Base-by-base conservation (phyloP, 1,284 basidiomycete species). In the Agaricales sp. region DNA sequence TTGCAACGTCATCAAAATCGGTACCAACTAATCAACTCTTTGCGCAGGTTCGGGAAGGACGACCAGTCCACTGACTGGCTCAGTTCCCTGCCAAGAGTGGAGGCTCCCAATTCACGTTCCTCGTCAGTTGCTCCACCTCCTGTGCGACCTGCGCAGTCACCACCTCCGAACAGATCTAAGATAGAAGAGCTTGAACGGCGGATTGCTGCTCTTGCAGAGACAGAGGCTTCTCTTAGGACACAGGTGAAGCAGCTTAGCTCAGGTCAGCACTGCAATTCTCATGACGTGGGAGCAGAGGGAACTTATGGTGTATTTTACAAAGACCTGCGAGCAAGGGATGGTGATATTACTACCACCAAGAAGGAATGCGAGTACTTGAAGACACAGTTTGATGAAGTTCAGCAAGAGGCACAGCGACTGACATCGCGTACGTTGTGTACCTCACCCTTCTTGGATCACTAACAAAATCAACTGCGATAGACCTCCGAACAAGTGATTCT, bases 31-130 rank as follows among this genome's bases (percentile, higher is more conserved):
- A 43, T 43, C 20, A 21, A 43, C 41, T 8, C 41, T 8, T 39
- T 46, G 25, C 46, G 51, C 53, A 73, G 67, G 52, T 76, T 71
- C 52, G 55, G 59, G n/a, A 63, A 67, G 53, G 65, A 64, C 51
- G 62, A 63, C 37, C 56, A 63, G 30, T 35, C 30, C 11, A n/a
- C 30, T 25, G 74, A 77, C 58, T 86, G 82, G 83, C 55, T 86
- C 37, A 67, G 74, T 43, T 75, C 77, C 18, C 65, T 86, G 48
- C 64, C 75, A 24, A 74, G 71, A 50, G 77, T 71, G 25, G 68
- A 72, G 44, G 61, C 69, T 21, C 59, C 59, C 11, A 6, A n/a
- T 24, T 64, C 66, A 47, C 61, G 62, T 16, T 39, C 50, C 16
- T 25, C 25, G 8, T 23, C 46, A 18, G 39, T 49, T 25, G 2